Base-by-base conservation (phyloP, 306 rosid genomes). In the Pterocarpus santalinus region DNA sequence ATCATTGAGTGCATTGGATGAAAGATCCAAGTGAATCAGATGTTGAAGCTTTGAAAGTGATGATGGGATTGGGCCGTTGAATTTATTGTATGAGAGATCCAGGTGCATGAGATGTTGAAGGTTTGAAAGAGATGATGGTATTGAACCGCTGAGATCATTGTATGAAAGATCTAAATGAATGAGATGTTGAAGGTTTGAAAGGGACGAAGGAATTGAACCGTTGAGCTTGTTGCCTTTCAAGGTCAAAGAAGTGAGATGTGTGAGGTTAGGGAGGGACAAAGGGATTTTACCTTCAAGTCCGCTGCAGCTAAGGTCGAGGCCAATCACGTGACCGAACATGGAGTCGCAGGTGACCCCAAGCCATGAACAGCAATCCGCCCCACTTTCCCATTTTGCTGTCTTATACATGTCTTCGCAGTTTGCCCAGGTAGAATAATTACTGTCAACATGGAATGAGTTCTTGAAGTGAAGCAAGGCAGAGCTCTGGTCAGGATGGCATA, bases 321-420 rank as follows among this genome's bases (percentile, higher is more conserved):
- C 74, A 63, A 63, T 76, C n/a, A 77, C 75, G 3, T 82, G 67
- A 33, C 85, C 78, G 1, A 35, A 39, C 9, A 14, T 4, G 10
- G 43, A 7, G 12, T 77, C 63, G 1, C 86, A 82, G 0, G 64
- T 77, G 52, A 77, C 33, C 0, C 86, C 82, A 12, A 16, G 28
- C 82, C 86, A 82, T 17, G 55, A 82, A 38, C 86, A 77, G 7
- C 86, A 76, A 5, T 76, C 57, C 0, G 43, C 69, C 12, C 33
- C 79, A 61, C 41, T 63, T 33, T 56, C 33, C 86, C 86, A 82
- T 30, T 72, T 39, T n/a, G 1, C 0, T 34, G 64, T 63, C 51
- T 30, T 76, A 0, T 3, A 17, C 0, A n/a, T n/a, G n/a, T n/a
- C n/a, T n/a, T n/a, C n/a, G n/a, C n/a, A n/a, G n/a, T n/a, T n/a